Percentiles rank a stretch among this genome's conserved stretches.
phyloP scores from a whole-genome alignment of 1,284 basidiomycete genomes.

The Lentinula novae-zelandiae region DNA sequence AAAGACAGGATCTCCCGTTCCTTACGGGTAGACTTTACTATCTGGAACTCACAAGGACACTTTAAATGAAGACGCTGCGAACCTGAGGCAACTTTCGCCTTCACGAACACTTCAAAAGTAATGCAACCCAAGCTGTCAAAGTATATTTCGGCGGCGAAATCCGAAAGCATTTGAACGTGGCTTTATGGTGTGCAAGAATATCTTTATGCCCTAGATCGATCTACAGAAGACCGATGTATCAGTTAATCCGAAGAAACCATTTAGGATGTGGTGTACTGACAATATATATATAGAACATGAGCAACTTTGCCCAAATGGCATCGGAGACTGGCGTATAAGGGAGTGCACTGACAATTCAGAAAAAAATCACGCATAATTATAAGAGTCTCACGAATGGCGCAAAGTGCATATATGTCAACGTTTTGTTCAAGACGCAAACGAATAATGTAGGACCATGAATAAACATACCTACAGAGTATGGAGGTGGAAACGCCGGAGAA shows the following conservation, averaged over 20 bases:
- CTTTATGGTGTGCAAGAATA: slow-evolving; percentile 6
- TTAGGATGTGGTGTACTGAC: slow-evolving; percentile 5
- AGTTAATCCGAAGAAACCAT: slow-evolving; percentile 7
- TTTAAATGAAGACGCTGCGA: slow-evolving; percentile 16
- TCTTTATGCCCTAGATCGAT: slow-evolving; percentile 10
- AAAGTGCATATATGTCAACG: slow-evolving; percentile 3
- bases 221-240: slow-evolving; percentile 9
- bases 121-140: slow-evolving; percentile 4
- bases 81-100: slow-evolving; percentile 8
- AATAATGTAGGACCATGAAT: background rate
- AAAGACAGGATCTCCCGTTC: slow-evolving; percentile 14
- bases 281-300: slow-evolving; percentile 13
- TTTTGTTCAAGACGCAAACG: background rate
- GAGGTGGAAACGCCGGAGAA: too few relatives aligned
- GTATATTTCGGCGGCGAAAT: slow-evolving; percentile 6
- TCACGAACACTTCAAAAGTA: slow-evolving; percentile 10
- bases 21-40: slow-evolving; percentile 13
- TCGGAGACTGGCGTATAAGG: slow-evolving; percentile 2
- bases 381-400: slow-evolving; percentile 10
- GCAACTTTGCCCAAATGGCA: slow-evolving; percentile 9
- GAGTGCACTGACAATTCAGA: slow-evolving; percentile 7
- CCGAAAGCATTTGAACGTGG: background rate
- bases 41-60: slow-evolving; percentile 16
- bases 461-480: background rate
- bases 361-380: slow-evolving; percentile 12